Base-by-base conservation (phyloP, 176 grass and related monocot genomes). In the Ensete glaucum region DNA sequence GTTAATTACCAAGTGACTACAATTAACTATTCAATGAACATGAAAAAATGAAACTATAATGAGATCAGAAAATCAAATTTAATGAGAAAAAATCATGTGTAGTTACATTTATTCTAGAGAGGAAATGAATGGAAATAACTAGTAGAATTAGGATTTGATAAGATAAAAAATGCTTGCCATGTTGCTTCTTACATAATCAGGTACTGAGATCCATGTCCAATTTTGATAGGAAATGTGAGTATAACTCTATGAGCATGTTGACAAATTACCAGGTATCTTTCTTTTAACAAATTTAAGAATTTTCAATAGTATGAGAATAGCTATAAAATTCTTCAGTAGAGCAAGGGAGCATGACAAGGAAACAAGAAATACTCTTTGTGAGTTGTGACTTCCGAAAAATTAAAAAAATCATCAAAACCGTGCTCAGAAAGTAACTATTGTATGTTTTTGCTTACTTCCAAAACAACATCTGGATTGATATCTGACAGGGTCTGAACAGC, bases 391-490 rank as follows among this genome's bases (percentile, higher is more conserved):
- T 50, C 57, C 14, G n/a, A 64, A 76, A 63, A 11, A 74, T 27
- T 43, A 59, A 4, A 58, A 29, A 56, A 8, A 8, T 5, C 10
- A 55, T 27, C 8, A n/a, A 78, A 19, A 68, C 25, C 3, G 15
- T 54, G 62, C 63, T 78, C 25, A 68, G 11, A 55, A n/a, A 68
- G 50, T 19, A 14, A 66, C n/a, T 66, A 78, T 54, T 59, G 16
- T 52, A 80, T 24, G 54, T 72, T 16, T 24, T 52, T 26, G 9
- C 87, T 81, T 69, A 92, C 90, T 88, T 93, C 95, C 80, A 98
- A 89, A 9, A 79, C 65, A 84, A 98, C 95, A 82, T 93, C 95
- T 1, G 95, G 90, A 89, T 98, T 98, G 76, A 98, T 93, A 81
- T 84, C 95, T 34, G 84, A 87, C 83, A 98, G 90, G 11, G 95